These are phyloP conservation scores for Tillandsia leiboldiana DNA, from an alignment of 176 grass and related monocot species.

Conservation along the genomic window DNA sequence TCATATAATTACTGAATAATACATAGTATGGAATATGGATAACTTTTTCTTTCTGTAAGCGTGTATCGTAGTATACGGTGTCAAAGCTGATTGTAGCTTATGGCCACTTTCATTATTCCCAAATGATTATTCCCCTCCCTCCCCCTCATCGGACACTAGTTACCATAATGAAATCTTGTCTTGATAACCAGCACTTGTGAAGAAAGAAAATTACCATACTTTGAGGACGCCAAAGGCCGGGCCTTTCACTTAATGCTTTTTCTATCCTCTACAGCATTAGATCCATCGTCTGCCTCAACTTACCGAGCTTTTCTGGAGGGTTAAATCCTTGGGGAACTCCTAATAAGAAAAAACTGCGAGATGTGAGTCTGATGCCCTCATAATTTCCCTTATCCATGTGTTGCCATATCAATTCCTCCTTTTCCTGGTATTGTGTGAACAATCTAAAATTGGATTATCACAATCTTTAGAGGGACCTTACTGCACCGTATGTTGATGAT, in stretches of 20 bases:
- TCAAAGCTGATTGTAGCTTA: no score
- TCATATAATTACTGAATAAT: no score
- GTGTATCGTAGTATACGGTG: no score
- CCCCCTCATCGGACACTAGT: no score
- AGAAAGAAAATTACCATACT: not conserved
- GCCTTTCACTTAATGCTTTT: not conserved
- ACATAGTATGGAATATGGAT: no score
- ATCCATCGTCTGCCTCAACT: conserved; percentile 59
- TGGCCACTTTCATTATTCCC: no score
- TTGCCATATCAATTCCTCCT: not conserved
- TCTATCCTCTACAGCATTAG: conserved; percentile 38
- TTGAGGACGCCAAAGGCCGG: not conserved
- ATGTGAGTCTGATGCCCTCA: conserved; percentile 26
- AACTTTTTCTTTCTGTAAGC: no score
- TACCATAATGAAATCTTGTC: no score
- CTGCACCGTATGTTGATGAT: conserved; percentile 62
- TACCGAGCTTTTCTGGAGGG: conserved; percentile 71
- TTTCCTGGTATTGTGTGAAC: not conserved
- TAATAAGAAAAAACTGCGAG: conserved; percentile 24
- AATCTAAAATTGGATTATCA: conserved; percentile 4
- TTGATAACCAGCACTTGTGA: no score
- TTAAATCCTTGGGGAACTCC: conserved; percentile 62
- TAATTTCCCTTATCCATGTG: not conserved
- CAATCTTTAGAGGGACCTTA: conserved; percentile 49
- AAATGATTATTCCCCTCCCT: no score